These are phyloP conservation scores for Austroboletus novae-zelandiae DNA, from an alignment of 1,284 basidiomycete genomes.

Conservation along the genomic window DNA sequence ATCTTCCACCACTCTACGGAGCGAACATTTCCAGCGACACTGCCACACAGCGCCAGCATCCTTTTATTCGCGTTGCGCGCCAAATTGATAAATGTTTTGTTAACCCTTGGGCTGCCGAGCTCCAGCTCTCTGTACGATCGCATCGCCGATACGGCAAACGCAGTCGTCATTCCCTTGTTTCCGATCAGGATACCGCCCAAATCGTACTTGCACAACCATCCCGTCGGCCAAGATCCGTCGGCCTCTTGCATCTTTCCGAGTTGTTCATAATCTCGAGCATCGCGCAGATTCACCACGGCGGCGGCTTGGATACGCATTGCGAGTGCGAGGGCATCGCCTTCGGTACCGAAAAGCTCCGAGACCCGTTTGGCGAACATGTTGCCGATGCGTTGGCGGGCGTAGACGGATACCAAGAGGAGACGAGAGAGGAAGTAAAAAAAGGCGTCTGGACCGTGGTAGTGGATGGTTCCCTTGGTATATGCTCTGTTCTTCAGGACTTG, in stretches of 20 bases:
- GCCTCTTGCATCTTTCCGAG: conserved; percentile 17
- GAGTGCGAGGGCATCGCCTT: conserved; percentile 23
- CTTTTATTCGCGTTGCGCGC: no score
- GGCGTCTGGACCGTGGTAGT: conserved; percentile 17
- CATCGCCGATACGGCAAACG: conserved; percentile 19
- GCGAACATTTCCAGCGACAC: no score
- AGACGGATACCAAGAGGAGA: conserved; percentile 17
- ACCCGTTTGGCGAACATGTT: conserved; percentile 18
- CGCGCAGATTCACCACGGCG: conserved; percentile 10
- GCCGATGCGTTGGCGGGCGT: conserved; percentile 16
- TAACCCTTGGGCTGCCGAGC: no score
- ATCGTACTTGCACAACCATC: conserved; percentile 17
- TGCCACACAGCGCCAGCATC: no score
- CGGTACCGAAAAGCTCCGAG: conserved; percentile 15
- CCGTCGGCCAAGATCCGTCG: conserved; percentile 24
- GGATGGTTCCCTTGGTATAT: conserved; percentile 20
- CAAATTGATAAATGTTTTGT: no score
- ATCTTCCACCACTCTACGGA: no score
- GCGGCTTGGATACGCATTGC: conserved; percentile 22
- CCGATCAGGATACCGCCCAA: conserved; percentile 5
- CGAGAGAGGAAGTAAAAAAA: conserved; percentile 24
- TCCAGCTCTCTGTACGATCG: conserved; percentile 19
- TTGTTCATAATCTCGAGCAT: conserved; percentile 18
- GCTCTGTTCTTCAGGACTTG: conserved; percentile 22
- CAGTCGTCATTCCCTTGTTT: conserved; percentile 23